Percentiles rank a stretch among this genome's conserved stretches.
Evolutionary conservation across 1,284 basidiomycete genomes (phyloP).

Genomic region (Cryptococcus amylolentus): DNA sequence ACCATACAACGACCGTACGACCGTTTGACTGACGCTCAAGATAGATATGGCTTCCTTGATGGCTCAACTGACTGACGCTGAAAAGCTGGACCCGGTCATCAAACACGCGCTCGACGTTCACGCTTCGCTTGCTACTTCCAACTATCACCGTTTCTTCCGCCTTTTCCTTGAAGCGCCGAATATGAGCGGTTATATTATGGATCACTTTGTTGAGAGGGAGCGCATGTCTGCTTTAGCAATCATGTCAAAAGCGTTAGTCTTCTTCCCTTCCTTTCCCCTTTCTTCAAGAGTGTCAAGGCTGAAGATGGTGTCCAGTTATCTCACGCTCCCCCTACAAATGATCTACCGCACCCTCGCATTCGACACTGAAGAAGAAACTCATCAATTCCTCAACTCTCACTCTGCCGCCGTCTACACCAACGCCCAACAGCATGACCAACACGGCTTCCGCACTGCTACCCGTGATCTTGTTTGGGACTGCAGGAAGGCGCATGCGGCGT

Average conservation of each 20-base stretch:
- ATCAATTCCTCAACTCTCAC: constrained; percentile 69
- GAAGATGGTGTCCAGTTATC: constrained; percentile 59
- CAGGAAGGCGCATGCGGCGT: constrained; percentile 50
- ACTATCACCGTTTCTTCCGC: constrained; percentile 88
- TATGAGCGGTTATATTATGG: constrained; percentile 99
- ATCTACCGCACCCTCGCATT: constrained; percentile 80
- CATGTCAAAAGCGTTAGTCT: constrained; percentile 86
- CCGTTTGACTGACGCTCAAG: background rate
- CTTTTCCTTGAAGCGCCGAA: constrained; percentile 83
- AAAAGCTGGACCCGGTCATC: constrained; percentile 76
- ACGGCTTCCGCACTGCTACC: constrained; percentile 20
- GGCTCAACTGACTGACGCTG: constrained; percentile 86
- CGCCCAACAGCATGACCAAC: constrained; percentile 10
- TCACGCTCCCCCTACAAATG: constrained; percentile 70
- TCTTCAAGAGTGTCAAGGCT: background rate
- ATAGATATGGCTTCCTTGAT: constrained; percentile 91
- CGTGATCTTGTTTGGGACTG: constrained; percentile 52
- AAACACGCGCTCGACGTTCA: constrained; percentile 87
- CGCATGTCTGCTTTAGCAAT: constrained; percentile 79
- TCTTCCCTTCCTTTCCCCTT: background rate
- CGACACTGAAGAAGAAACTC: constrained; percentile 62
- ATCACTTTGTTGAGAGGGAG: constrained; percentile 94
- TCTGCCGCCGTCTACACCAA: constrained; percentile 64
- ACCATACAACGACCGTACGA: background rate
- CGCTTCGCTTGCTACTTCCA: constrained; percentile 81